Evolutionary conservation across 352 stramenopile genomes (phyloP), one percentile per base, ranked within the genome.

Genomic region (Pythium brachiatum): DNA sequence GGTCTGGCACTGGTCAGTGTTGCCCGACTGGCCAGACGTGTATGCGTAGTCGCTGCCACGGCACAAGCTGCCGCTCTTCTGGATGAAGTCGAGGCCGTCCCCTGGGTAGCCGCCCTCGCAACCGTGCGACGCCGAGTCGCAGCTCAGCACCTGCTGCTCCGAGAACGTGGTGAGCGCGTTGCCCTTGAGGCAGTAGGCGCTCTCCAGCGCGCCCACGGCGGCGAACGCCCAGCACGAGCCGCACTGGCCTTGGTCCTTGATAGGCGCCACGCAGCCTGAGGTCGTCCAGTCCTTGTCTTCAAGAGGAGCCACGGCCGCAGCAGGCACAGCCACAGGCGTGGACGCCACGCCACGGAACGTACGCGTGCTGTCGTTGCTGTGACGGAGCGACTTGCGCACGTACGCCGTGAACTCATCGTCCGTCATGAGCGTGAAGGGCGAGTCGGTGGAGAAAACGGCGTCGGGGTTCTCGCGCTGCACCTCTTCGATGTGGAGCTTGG

Each of bases 221-320:
- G 95, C 97, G 74, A 99, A 99, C 0, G 94, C 92, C 96, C 97
- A 99, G 79, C 97, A 99, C n/a, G 91, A 98, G 39, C 97, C 97
- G 70, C 97, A 99, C 8, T 89, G 61, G 9, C 94, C 97, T 75
- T 99, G 97, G 74, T 99, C 95, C 69, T 99, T 98, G 20, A 99
- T 69, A 5, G 26, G 18, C 7, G 72, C 72, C 12, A 91, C 74
- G 48, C 81, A 91, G 15, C 72, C 74, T 0, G 76, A 86, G 5
- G 66, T 75, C 9, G 74, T 89, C 82, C 84, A 91, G 57, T 91
- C 81, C 51, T 79, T 78, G 26, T 75, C 66, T 20, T 55, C 58
- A 5, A 58, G 63, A 12, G 16, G 20, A 32, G 15, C 11, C 15
- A 32, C 62, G 27, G 21, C 20, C 27, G 41, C 12, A 2, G 60